phyloP scores from a whole-genome alignment of 1,139 yeast species.

The Hyphopichia buzzinii region DNA sequence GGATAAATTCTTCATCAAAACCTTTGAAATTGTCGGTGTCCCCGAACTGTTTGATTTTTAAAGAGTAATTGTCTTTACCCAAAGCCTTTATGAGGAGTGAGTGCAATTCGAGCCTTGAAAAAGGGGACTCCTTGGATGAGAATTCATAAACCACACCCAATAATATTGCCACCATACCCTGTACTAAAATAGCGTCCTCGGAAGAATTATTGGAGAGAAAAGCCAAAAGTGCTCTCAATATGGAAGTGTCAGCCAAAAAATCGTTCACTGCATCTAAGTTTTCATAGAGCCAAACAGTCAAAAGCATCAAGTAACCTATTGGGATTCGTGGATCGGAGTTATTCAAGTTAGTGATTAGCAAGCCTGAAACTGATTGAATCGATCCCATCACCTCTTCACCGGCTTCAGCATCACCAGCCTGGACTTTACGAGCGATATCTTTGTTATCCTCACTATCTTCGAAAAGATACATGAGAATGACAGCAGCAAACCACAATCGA shows the following conservation, averaged over 20 bases:
- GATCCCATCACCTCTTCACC: slow-evolving; percentile 77
- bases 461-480: slow-evolving; percentile 61
- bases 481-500: slow-evolving; percentile 80
- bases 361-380: slow-evolving; percentile 77
- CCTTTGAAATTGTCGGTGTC: slow-evolving; percentile 55
- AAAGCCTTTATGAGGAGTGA: slow-evolving; percentile 62
- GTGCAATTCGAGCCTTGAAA: slow-evolving; percentile 63
- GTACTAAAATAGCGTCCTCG: slow-evolving; percentile 59
- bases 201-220: slow-evolving; percentile 62
- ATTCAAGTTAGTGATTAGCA: slow-evolving; percentile 64
- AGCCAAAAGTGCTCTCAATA: slow-evolving; percentile 65
- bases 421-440: slow-evolving; percentile 50
- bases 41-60: slow-evolving; percentile 71
- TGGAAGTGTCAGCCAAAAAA: slow-evolving; percentile 66
- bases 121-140: slow-evolving; percentile 68
- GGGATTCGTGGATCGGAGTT: slow-evolving; percentile 73
- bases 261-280: slow-evolving; percentile 74
- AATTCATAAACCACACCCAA: slow-evolving; percentile 84
- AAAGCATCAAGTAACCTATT: slow-evolving; percentile 72
- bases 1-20: slow-evolving; percentile 41
- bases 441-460: slow-evolving; percentile 55
- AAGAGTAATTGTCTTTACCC: slow-evolving; percentile 77
- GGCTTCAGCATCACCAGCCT: slow-evolving; percentile 62
- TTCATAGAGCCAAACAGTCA: slow-evolving; percentile 77
- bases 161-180: slow-evolving; percentile 71